Percentiles rank a stretch among this genome's conserved stretches.
These are phyloP conservation scores for Hypericum perforatum DNA, from an alignment of 345 rosid species.

Conservation along the genomic window DNA sequence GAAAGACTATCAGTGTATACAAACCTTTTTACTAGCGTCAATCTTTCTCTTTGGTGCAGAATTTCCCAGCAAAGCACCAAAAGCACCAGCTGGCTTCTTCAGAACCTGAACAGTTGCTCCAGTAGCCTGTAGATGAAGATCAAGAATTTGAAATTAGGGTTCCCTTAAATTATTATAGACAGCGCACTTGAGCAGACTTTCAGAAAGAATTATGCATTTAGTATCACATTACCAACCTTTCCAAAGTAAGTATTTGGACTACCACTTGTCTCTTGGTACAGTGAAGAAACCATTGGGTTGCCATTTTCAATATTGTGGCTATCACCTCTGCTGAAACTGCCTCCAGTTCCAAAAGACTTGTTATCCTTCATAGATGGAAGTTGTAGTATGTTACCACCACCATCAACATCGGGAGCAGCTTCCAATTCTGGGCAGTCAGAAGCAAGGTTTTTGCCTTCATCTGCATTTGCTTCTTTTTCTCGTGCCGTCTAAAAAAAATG, in stretches of 20 bases:
- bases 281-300: slow-evolving; percentile 8
- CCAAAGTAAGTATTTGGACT: slow-evolving; percentile 19
- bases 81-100: slow-evolving; percentile 49
- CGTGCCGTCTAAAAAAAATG: slow-evolving; percentile 27
- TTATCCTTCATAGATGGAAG: slow-evolving; percentile 12
- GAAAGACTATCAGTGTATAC: slow-evolving; percentile 6
- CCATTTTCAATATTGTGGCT: slow-evolving; percentile 20
- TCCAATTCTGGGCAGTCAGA: slow-evolving; percentile 15
- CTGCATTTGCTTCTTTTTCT: slow-evolving; percentile 27
- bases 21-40: slow-evolving; percentile 39
- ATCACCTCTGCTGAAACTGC: slow-evolving; percentile 8
- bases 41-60: slow-evolving; percentile 34
- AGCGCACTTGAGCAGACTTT: slow-evolving; percentile 4
- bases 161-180: not conserved
- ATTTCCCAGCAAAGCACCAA: slow-evolving; percentile 47
- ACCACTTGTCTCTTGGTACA: slow-evolving; percentile 17
- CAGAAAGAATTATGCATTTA: too few relatives aligned
- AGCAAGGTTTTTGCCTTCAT: slow-evolving; percentile 15
- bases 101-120: slow-evolving; percentile 42
- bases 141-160: slow-evolving; percentile 10
- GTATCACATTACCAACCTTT: slow-evolving; percentile 22
- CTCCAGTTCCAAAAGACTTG: slow-evolving; percentile 16
- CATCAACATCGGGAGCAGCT: slow-evolving; percentile 7
- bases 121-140: slow-evolving; percentile 31
- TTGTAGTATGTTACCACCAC: not conserved